A percentile compares a stretch with the other conserved stretches of the same genome.
These are phyloP conservation scores for Fusarium sp. DNA, from an alignment of 2,329 filamentous ascomycete species.

Conservation along the genomic window DNA sequence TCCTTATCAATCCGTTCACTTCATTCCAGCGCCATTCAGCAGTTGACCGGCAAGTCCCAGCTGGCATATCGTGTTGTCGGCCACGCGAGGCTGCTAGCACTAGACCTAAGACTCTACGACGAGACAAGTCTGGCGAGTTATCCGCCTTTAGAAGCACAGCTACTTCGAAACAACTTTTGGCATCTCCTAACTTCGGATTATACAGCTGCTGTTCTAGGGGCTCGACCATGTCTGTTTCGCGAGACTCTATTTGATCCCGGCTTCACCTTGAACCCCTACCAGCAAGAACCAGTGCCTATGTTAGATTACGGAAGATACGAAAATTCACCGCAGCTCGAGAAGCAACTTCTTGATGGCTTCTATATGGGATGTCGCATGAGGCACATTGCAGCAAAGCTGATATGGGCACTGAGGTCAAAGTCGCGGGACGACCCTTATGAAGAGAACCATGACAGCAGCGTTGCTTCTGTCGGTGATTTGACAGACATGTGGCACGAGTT, in stretches of 20 bases:
- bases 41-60: neutral
- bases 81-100: neutral
- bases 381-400: neutral
- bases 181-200: neutral
- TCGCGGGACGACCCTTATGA: neutral
- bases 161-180: neutral
- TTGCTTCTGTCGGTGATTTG: neutral
- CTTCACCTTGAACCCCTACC: neutral
- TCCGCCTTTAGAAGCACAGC: neutral
- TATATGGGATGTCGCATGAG: neutral
- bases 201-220: neutral
- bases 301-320: neutral
- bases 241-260: neutral
- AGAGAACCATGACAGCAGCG: neutral
- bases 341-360: neutral
- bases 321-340: neutral
- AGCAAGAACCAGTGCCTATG: neutral
- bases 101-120: neutral
- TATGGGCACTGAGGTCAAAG: neutral
- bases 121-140: neutral
- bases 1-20: neutral
- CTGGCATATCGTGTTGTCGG: neutral
- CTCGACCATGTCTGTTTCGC: neutral
- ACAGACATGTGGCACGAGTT: neutral
- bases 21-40: neutral